phyloP scores from a whole-genome alignment of 352 stramenopile species.

The Phytophthora melonis region DNA sequence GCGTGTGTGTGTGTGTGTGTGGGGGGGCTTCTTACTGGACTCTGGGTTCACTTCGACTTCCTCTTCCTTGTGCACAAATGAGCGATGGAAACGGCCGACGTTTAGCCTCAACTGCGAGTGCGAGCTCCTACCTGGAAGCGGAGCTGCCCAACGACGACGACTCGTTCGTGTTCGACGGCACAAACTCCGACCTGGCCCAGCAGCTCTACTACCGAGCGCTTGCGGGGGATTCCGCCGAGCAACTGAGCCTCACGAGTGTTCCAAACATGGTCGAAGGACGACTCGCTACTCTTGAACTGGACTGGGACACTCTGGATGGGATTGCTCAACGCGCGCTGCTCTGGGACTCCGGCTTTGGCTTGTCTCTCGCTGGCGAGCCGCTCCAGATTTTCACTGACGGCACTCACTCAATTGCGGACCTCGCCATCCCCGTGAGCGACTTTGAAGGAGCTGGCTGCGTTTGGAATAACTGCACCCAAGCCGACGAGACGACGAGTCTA shows the following conservation, averaged over 20 bases:
- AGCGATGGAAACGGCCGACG: neutral
- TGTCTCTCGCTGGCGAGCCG: neutral
- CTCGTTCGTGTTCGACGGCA: constrained; percentile 28
- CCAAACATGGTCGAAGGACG: neutral
- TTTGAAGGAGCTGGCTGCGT: constrained; percentile 1
- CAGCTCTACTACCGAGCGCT: constrained; percentile 23
- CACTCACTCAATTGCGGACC: constrained; percentile 1
- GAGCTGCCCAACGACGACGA: neutral
- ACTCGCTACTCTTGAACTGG: neutral
- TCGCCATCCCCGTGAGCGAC: constrained; percentile 1
- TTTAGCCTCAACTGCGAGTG: neutral
- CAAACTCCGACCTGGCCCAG: constrained; percentile 29
- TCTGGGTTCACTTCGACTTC: neutral
- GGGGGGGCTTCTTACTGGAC: too few relatives aligned
- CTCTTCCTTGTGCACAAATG: neutral
- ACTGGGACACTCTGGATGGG: constrained; percentile 8
- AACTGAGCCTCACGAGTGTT: neutral
- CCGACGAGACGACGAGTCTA: neutral
- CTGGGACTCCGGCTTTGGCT: neutral
- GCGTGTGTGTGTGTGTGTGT: too few relatives aligned
- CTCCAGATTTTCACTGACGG: constrained; percentile 16
- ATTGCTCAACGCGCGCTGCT: neutral
- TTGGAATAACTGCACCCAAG: constrained; percentile 3
- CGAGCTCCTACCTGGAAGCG: neutral
- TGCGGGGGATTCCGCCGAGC: neutral